Base-by-base conservation (phyloP, 2,329 filamentous ascomycete species). In the Trichoderma arundinaceum region DNA sequence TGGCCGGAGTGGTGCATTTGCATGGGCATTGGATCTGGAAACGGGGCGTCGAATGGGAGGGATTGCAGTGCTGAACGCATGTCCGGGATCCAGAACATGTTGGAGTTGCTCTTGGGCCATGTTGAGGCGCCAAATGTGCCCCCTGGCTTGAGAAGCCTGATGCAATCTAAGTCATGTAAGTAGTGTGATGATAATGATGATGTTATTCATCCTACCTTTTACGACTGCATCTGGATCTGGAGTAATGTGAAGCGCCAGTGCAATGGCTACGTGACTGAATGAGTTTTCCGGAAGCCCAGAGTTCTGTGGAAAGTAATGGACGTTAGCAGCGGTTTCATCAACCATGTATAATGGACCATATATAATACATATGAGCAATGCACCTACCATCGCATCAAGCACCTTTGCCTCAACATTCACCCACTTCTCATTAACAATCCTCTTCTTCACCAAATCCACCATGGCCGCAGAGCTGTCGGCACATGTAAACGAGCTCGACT, bases 241-340 rank as follows among this genome's bases (percentile, higher is more conserved):
- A 13, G 84, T 78, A 3, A 82, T 65, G 68, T 83, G 81, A 53
- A 84, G 77, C 1, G 78, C 82, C 65, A 85, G 79, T n/a, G 78
- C 79, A 43, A 82, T 71, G 9, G 81, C 78, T 33, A 83, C 71
- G 69, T 84, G 81, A 1, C 76, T 80, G 67, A 80, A 83, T 0
- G 76, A 75, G 13, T 70, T 71, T 1, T 76, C 76, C 0, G 76
- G 71, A 7, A 84, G 73, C 1, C 69, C 73, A 4, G 81, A 82
- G 32, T 81, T 68, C 80, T 81, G 22, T 28, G 4, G 2, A 28
- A 28, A 28, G 22, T 28, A 4, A 28, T 28, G 22, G 4, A 28
- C 4, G 22, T 28, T 28, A 28, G 22, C 22, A 28, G 4, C 4
- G 4, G 22, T 28, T 28, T 28, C 22, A 28, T n/a, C n/a, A n/a